Base-by-base conservation (phyloP, 148 eudicot genomes). In the Cornus controversa region DNA sequence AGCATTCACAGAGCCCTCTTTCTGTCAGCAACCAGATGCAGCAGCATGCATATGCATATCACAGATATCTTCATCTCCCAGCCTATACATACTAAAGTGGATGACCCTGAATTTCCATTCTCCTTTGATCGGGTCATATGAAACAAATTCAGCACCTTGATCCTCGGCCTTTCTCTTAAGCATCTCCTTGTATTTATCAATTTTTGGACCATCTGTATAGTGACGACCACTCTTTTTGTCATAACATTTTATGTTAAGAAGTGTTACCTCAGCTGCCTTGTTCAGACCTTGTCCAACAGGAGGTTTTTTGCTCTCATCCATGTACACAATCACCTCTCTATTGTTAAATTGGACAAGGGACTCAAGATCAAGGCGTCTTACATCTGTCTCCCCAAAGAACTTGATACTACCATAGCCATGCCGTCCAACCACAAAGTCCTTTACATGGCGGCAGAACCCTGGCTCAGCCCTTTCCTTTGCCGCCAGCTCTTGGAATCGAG, bases 241-340 rank as follows among this genome's bases (percentile, higher is more conserved):
- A n/a, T 83, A 83, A 74, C 92, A 89, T 76, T 93, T 96, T 57
- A 96, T 90, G 80, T 96, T 92, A 24, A 96, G 90, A 69, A 96
- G 98, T 22, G 97, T 92, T 23, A 96, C 97, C 80, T 93, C 95
- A 66, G 98, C 97, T 28, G 93, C 86, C 80, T 96, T 96, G 83
- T 96, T 96, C 23, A 96, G 94, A 25, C 98, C 99, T 85, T 93
- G 99, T 62, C 99, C 98, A 58, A 93, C 90, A 2, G 99, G 95
- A 58, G 98, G 99, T 78, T 96, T 96, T 87, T 90, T 93, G 80
- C 84, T 87, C 77, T 93, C 97, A 65, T 96, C 97, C 92, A 88
- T 78, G 80, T 96, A 96, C 34, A 96, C 98, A 40, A 89, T 88
- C 62, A 96, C 99, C 75, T 93, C 98, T 7, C 94, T 84, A 67